Conservation (phyloP, 2,329 filamentous ascomycete species). For the Geosmithia morbida region DNA sequence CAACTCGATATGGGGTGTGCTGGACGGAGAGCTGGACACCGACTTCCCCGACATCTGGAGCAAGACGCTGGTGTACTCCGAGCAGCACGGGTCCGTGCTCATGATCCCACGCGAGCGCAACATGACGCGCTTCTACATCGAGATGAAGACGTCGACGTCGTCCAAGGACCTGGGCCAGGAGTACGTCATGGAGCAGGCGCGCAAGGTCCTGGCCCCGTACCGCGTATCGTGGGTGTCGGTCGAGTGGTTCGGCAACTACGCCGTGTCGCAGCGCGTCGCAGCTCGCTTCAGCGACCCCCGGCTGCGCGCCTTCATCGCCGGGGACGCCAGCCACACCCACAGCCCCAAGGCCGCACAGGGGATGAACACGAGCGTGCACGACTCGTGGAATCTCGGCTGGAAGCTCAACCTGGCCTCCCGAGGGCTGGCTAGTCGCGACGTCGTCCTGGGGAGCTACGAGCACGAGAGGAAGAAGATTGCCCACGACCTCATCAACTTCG, state of each 20-base stretch:
- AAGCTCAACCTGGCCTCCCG: constrained; percentile 37
- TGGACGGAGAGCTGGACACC: constrained; percentile 57
- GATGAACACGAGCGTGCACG: constrained; percentile 48
- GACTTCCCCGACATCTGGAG: constrained; percentile 65
- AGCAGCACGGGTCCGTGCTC: constrained; percentile 54
- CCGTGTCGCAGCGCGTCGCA: constrained; percentile 57
- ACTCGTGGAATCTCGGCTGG: constrained; percentile 46
- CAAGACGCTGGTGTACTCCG: constrained; percentile 55
- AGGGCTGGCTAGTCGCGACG: constrained; percentile 34
- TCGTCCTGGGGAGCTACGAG: constrained; percentile 45
- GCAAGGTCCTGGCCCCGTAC: constrained; percentile 45
- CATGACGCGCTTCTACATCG: constrained; percentile 52
- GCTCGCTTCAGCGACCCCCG: constrained; percentile 51
- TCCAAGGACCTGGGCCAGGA: constrained; percentile 37
- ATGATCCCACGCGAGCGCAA: constrained; percentile 61
- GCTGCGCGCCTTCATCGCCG: constrained; percentile 50
- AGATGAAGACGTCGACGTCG: constrained; percentile 31
- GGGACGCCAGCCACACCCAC: constrained; percentile 59
- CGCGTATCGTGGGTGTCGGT: constrained; percentile 41
- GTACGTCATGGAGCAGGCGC: constrained; percentile 56
- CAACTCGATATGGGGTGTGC: constrained; percentile 50
- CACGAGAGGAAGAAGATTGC: constrained; percentile 48
- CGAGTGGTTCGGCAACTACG: constrained; percentile 61
- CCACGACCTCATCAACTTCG: constrained; percentile 43
- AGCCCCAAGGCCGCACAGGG: constrained; percentile 59